phyloP scores from a whole-genome alignment of 176 grass and related monocot species.

The Bothriochloa decipiens region DNA sequence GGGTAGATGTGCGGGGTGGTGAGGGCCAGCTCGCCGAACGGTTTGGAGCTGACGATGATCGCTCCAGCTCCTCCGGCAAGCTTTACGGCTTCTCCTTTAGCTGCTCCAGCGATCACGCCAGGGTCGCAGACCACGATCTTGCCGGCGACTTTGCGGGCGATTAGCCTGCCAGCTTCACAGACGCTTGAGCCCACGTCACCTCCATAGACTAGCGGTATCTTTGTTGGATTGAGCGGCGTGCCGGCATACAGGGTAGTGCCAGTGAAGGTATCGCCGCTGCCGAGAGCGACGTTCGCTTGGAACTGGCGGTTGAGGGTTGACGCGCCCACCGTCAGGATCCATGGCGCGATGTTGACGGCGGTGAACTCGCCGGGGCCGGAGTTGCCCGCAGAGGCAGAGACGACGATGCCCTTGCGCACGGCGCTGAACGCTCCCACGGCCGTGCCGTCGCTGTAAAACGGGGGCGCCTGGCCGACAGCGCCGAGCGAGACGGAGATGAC shows the following conservation, averaged over 20 bases:
- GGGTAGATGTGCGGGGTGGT: conserved; percentile 14
- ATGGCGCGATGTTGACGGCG: conserved; percentile 55
- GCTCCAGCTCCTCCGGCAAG: conserved; percentile 50
- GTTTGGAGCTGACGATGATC: conserved; percentile 22
- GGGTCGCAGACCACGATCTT: conserved; percentile 64
- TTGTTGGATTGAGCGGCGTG: neutral
- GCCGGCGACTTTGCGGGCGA: conserved; percentile 21
- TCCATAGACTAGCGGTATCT: conserved; percentile 39
- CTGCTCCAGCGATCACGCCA: neutral
- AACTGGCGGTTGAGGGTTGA: conserved; percentile 55
- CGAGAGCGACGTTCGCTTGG: conserved; percentile 45
- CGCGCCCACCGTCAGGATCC: conserved; percentile 66
- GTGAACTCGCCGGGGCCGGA: conserved; percentile 35
- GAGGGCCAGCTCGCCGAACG: conserved; percentile 19
- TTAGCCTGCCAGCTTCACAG: conserved; percentile 36
- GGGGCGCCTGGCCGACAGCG: neutral
- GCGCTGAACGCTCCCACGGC: conserved; percentile 54
- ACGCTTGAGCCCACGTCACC: conserved; percentile 18
- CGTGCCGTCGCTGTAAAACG: conserved; percentile 18
- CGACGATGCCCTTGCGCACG: conserved; percentile 41
- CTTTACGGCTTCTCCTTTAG: conserved; percentile 47
- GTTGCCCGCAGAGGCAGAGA: conserved; percentile 43
- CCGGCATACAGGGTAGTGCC: conserved; percentile 46
- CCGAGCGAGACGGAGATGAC: conserved; percentile 49
- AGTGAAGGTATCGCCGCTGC: conserved; percentile 30